Evolutionary conservation across 495 filamentous ascomycete genomes (phyloP), one percentile per base, ranked within the genome.

Genomic region (Astrothelium macrocarpum): DNA sequence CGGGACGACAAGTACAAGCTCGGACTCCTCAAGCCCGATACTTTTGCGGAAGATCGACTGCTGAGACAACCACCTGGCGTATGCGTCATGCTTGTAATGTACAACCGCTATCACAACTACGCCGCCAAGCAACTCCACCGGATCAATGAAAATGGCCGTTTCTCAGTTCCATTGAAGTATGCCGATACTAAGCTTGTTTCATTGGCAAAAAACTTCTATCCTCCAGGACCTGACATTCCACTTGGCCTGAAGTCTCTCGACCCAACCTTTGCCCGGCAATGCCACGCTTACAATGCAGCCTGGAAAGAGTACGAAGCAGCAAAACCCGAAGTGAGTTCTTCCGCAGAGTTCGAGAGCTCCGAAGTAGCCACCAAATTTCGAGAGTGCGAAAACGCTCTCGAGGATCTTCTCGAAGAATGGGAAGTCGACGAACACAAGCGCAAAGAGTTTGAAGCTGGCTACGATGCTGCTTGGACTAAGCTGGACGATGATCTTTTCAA

Each of bases 401-500:
- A 56, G 49, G 49, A 56, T 56, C 49, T 56, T 29, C 49, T 56
- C 49, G 25, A 29, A 56, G 25, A 56, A 56, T 56, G 49, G 49
- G 25, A 56, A 25, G 49, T 56, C 49, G 25, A 56, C n/a, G 29
- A 56, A 56, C 5, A 56, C 49, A 56, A 56, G 49, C 49, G 49
- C 49, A 16, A 56, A 26, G 49, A 26, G 49, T 56, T 56, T 25
- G 49, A 56, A 29, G 49, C 49, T 29, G 49, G 49, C 25, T 56
- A 56, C 49, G 49, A 56, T 56, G 49, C 49, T 56, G 84, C 84
- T 0, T 87, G 84, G 84, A 78, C 76, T 53, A 88, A 90, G 72
- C 86, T 85, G 65, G 90, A 95, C 66, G 84, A 92, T 62, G 88
- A 94, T 63, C 77, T 95, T 23, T 95, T 95, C 80, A 89, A 95